Percentiles rank a stretch among this genome's conserved stretches.
Conservation (phyloP, 306 rosid genomes). For the Canavalia gladiata region DNA sequence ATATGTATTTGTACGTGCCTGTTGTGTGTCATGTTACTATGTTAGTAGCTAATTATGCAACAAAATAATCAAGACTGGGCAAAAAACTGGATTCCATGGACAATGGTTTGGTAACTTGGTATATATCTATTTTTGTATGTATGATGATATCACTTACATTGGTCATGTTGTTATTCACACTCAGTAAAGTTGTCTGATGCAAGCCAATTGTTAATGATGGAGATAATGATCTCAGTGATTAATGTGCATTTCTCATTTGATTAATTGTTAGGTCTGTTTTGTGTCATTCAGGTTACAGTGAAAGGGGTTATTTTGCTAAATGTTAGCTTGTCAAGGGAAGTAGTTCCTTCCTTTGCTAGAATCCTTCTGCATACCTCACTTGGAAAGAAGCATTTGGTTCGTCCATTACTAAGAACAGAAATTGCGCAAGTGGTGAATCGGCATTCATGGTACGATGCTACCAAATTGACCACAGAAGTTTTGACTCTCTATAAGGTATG, state of each 20-base stretch:
- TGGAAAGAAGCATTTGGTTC: constrained; percentile 95
- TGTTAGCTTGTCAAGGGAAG: constrained; percentile 92
- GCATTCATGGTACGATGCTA: constrained; percentile 91
- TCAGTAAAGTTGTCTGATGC: not conserved
- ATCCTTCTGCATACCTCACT: constrained; percentile 93
- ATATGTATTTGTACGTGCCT: not conserved
- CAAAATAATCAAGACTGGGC: not conserved
- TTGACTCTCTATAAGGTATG: constrained; percentile 86
- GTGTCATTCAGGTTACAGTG: constrained; percentile 71
- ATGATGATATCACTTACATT: constrained; percentile 25
- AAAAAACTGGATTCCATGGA: constrained; percentile 27
- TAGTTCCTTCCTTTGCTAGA: constrained; percentile 96
- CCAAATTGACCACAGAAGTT: constrained; percentile 83
- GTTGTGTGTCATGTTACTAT: constrained; percentile 13
- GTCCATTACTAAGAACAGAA: constrained; percentile 90
- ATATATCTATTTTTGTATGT: constrained; percentile 9
- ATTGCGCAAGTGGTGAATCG: constrained; percentile 93
- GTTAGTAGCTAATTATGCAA: constrained; percentile 29
- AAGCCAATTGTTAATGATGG: constrained; percentile 26
- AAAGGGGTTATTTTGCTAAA: constrained; percentile 84
- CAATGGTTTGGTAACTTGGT: constrained; percentile 22
- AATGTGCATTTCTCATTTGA: constrained; percentile 13
- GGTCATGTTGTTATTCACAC: constrained; percentile 7
- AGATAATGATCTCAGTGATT: constrained; percentile 13
- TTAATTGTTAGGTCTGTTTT: constrained; percentile 32